Percentiles rank a stretch among this genome's conserved stretches.
These are phyloP conservation scores for Pythium aquatile DNA, from an alignment of 352 stramenopile genomes.

Conservation along the genomic window DNA sequence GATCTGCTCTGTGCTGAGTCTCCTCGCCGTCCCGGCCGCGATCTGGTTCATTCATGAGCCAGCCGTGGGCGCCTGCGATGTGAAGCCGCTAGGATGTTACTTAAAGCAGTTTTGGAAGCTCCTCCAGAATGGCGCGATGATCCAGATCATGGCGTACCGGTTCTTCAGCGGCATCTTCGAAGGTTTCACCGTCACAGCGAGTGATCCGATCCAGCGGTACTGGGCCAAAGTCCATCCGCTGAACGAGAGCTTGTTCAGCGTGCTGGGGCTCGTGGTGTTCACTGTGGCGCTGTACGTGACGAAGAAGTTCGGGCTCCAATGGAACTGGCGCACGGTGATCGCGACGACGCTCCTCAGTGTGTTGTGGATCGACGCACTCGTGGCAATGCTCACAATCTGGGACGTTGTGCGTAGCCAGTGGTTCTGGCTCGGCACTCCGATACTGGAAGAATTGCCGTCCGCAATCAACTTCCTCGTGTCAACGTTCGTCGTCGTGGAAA, in stretches of 20 bases:
- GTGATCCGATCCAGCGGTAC: slow-evolving; percentile 34
- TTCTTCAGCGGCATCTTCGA: slow-evolving; percentile 46
- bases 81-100: slow-evolving; percentile 26
- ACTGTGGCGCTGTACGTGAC: slow-evolving; percentile 28
- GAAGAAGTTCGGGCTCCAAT: slow-evolving; percentile 35
- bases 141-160: slow-evolving; percentile 40
- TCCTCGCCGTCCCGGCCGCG: slow-evolving; percentile 24
- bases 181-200: slow-evolving; percentile 31
- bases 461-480: slow-evolving; percentile 39
- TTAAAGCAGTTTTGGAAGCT: slow-evolving; percentile 31
- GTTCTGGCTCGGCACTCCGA: slow-evolving; percentile 39
- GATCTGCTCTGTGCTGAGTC: slow-evolving; percentile 23
- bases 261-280: slow-evolving; percentile 31
- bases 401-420: slow-evolving; percentile 40
- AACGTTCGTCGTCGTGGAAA: slow-evolving; percentile 45
- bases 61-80: not conserved
- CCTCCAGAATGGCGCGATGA: slow-evolving; percentile 38
- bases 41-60: slow-evolving; percentile 30
- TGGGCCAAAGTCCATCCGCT: slow-evolving; percentile 37
- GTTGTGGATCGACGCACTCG: slow-evolving; percentile 28
- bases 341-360: slow-evolving; percentile 28
- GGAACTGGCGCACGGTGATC: slow-evolving; percentile 38
- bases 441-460: slow-evolving; percentile 34
- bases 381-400: slow-evolving; percentile 37
- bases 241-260: slow-evolving; percentile 38